Evolutionary conservation across 225 moss, liverwort and hornwort species (phyloP).

Genomic region (Physcomitrium patens): DNA sequence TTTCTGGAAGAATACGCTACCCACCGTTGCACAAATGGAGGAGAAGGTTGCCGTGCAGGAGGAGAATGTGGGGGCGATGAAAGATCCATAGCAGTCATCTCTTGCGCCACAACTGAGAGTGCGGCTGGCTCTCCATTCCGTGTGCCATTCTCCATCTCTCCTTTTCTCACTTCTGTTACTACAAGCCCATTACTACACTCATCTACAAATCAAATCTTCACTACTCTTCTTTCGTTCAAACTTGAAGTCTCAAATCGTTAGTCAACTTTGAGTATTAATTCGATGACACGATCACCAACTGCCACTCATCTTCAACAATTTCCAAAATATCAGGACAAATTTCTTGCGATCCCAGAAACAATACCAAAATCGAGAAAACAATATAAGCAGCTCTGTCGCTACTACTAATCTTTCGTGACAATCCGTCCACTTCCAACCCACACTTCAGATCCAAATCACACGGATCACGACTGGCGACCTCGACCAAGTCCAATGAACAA

Average conservation of each 20-base stretch:
- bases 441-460: neutral
- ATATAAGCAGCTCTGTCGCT: neutral
- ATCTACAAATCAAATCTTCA: neutral
- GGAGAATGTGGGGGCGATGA: constrained; percentile 65
- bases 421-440: neutral
- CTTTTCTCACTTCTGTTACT: neutral
- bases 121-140: constrained; percentile 42
- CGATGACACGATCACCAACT: neutral
- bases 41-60: neutral
- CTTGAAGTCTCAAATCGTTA: neutral
- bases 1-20: neutral
- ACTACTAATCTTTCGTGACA: too few species aligned
- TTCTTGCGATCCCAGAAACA: neutral
- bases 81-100: constrained; percentile 75
- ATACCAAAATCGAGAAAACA: neutral
- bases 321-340: neutral
- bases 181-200: constrained; percentile 26
- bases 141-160: constrained; percentile 67
- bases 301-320: constrained; percentile 4
- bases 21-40: constrained; percentile 33
- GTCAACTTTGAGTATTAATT: neutral
- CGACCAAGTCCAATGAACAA: too few species aligned
- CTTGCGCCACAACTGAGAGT: constrained; percentile 31
- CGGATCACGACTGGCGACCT: neutral
- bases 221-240: neutral